Evolutionary conservation across 352 stramenopile genomes (phyloP), one percentile per base, ranked within the genome.

Genomic region (Aphanomyces astaci): DNA sequence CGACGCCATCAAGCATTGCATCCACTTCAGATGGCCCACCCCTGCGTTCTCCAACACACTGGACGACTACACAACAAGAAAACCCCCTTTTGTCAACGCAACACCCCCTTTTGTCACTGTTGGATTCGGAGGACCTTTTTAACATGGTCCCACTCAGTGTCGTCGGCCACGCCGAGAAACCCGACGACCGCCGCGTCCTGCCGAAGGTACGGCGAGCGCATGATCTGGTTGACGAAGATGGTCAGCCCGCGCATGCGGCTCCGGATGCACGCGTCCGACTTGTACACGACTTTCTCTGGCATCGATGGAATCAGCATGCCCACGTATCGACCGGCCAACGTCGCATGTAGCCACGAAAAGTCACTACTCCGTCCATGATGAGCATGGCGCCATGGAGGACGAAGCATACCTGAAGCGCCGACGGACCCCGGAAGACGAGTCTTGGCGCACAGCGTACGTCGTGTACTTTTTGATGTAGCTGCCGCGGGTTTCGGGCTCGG

Each of bases 381-480:
- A 13, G 40, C 11, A 60, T 3, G n/a, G 15, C 15, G 15, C 19
- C 28, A 48, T 45, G 17, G 3, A 53, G 0, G 36, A 59, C 4
- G 30, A 1, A 17, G 54, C 57, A n/a, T 51, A 75, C 73, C 73
- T 85, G 51, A 87, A 90, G 64, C 82, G 79, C 30, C 82, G 80
- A 0, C 82, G 81, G 24, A 86, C 75, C 22, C 72, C 46, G 9
- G 83, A 75, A 27, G 59, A 43, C 40, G 46, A 30, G 40, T 75
- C 62, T 49, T 73, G 74, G 31, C 65, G 79, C 32, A 90, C 75
- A 13, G 85, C 73, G 62, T 82, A 89, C 36, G 79, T 87, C 72
- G 78, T 89, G 77, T 89, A 78, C 64, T 87, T 88, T 64, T 87
- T 84, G 5, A 91, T 63, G 52, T 89, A 91, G 31, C 74, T 75